Percentiles rank a stretch among this genome's conserved stretches.
These are phyloP conservation scores for Candida vaughaniae DNA, from an alignment of 805 yeast genomes.

Conservation along the genomic window DNA sequence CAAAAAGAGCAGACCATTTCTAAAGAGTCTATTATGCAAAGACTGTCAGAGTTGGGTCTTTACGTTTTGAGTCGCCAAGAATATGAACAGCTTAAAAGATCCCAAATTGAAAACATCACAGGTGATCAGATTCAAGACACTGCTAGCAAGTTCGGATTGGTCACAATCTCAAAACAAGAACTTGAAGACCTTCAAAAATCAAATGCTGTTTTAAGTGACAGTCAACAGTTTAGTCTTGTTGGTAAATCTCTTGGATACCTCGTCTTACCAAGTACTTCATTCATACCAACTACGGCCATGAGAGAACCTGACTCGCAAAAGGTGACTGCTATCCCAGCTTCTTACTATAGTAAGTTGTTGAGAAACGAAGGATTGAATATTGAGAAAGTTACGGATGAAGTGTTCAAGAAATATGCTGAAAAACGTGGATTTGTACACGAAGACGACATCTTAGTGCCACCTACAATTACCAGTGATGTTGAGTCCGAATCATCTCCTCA, in stretches of 20 bases:
- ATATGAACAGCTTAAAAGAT: conserved; percentile 24
- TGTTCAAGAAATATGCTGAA: conserved; percentile 44
- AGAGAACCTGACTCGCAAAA: conserved; percentile 53
- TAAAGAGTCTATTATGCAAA: conserved; percentile 22
- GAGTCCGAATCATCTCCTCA: conserved; percentile 4
- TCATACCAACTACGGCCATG: conserved; percentile 61
- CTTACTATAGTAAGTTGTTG: conserved; percentile 60
- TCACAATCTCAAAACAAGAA: conserved; percentile 13
- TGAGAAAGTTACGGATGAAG: conserved; percentile 46
- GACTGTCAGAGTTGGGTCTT: conserved; percentile 32
- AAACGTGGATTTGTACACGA: conserved; percentile 47
- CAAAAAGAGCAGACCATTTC: conserved; percentile 11
- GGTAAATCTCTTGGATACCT: conserved; percentile 50
- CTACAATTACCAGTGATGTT: conserved; percentile 11
- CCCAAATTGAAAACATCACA: conserved; percentile 13
- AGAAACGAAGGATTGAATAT: conserved; percentile 44
- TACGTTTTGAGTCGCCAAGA: conserved; percentile 29
- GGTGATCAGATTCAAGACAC: conserved; percentile 16
- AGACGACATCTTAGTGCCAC: conserved; percentile 20
- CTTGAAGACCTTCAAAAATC: conserved; percentile 8
- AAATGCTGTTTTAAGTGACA: conserved; percentile 15
- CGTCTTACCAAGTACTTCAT: conserved; percentile 58
- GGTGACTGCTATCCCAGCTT: conserved; percentile 62
- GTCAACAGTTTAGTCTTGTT: conserved; percentile 27
- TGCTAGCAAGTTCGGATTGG: conserved; percentile 43